Conservation (phyloP, 2,329 filamentous ascomycete genomes). For the Incumbomyces delicatus region DNA sequence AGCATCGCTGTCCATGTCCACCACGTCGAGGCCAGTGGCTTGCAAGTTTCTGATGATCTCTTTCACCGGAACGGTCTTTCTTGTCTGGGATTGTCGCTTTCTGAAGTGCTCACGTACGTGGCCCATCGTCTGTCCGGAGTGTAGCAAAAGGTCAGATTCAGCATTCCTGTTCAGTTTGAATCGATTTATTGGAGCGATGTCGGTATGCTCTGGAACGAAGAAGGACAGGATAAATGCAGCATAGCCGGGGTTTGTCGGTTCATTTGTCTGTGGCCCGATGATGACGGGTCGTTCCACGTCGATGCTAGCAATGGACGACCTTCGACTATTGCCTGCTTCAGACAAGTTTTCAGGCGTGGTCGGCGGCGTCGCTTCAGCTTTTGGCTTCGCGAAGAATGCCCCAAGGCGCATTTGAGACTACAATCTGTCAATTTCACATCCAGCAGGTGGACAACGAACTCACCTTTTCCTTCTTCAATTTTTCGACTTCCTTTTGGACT, state of each 20-base stretch:
- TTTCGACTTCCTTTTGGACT: slow-evolving; percentile 25
- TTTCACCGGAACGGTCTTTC: slow-evolving; percentile 39
- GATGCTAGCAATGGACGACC: slow-evolving; percentile 20
- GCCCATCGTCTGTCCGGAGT: slow-evolving; percentile 8
- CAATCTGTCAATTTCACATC: slow-evolving; percentile 20
- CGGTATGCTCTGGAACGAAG: slow-evolving; percentile 63
- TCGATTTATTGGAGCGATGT: slow-evolving; percentile 48
- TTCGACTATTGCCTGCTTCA: slow-evolving; percentile 17
- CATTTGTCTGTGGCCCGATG: slow-evolving; percentile 18
- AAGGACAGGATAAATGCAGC: slow-evolving; percentile 70
- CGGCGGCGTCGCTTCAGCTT: slow-evolving; percentile 20
- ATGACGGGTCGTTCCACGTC: slow-evolving; percentile 21
- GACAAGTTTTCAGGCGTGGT: slow-evolving; percentile 13
- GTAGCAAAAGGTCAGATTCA: slow-evolving; percentile 9
- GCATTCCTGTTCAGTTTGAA: slow-evolving; percentile 20
- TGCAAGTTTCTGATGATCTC: slow-evolving; percentile 42
- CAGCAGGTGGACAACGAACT: slow-evolving; percentile 21
- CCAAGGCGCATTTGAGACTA: slow-evolving; percentile 44
- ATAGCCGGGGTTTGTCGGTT: slow-evolving; percentile 42
- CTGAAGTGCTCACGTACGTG: background rate
- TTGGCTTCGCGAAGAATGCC: slow-evolving; percentile 39
- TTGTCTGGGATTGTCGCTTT: slow-evolving; percentile 1
- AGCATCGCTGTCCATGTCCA: slow-evolving; percentile 18
- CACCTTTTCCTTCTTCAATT: slow-evolving; percentile 38
- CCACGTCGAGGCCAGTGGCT: slow-evolving; percentile 29